A percentile compares a stretch with the other conserved stretches of the same genome.
phyloP scores from a whole-genome alignment of 371 early-diverging fungal genomes.

The Apophysomyces trapeziformis region DNA sequence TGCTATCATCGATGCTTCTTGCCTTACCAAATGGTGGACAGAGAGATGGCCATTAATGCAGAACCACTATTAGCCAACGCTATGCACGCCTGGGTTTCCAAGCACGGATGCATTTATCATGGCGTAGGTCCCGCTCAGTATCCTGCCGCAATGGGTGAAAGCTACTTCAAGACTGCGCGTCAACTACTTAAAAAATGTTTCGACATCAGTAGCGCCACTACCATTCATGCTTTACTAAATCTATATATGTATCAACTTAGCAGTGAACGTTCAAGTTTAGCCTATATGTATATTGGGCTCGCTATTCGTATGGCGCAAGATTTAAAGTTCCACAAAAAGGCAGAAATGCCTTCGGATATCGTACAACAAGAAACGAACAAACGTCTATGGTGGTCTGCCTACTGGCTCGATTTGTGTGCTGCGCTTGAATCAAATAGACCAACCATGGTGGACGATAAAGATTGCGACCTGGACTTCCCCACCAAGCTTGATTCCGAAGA shows the following conservation, averaged over 20 bases:
- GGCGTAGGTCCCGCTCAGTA: constrained; percentile 39
- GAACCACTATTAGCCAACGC: constrained; percentile 51
- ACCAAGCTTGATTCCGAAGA: constrained; percentile 42
- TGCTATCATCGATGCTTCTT: constrained; percentile 54
- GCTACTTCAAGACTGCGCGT: constrained; percentile 55
- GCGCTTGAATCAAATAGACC: constrained; percentile 44
- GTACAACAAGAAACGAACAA: constrained; percentile 55
- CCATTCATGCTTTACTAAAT: constrained; percentile 55
- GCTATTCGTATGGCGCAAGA: constrained; percentile 65
- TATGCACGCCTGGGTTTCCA: constrained; percentile 58
- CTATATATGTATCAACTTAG: constrained; percentile 61
- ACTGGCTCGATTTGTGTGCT: constrained; percentile 53
- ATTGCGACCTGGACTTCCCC: constrained; percentile 57
- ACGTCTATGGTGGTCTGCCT: constrained; percentile 61
- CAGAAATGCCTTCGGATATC: constrained; percentile 43
- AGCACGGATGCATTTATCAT: constrained; percentile 54
- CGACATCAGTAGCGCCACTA: constrained; percentile 53
- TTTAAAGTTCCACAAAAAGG: constrained; percentile 54
- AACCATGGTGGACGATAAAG: constrained; percentile 57
- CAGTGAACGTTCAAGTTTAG: constrained; percentile 51
- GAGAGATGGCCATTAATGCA: constrained; percentile 30
- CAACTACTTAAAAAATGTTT: constrained; percentile 58
- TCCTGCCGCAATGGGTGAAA: constrained; percentile 52
- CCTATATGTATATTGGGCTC: constrained; percentile 58
- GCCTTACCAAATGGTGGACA: constrained; percentile 57